phyloP scores from a whole-genome alignment of 2,329 filamentous ascomycete species.

The Colletotrichum sp. region DNA sequence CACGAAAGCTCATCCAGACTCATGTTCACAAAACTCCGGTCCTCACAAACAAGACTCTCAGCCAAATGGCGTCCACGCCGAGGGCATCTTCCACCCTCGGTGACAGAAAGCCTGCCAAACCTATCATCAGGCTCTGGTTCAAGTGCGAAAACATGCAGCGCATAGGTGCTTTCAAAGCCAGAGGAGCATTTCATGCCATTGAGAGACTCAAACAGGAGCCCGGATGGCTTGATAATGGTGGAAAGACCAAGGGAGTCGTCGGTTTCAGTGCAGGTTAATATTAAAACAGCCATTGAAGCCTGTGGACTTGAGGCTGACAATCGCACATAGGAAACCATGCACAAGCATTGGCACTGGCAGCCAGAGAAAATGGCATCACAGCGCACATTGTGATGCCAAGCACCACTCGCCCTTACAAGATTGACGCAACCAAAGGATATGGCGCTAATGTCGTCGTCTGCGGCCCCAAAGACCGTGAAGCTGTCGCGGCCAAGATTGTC shows the following conservation, averaged over 20 bases:
- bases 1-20: slow-evolving; percentile 74
- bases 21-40: slow-evolving; percentile 86
- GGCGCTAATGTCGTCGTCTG: slow-evolving; percentile 81
- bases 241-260: slow-evolving; percentile 73
- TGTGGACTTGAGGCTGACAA: neutral
- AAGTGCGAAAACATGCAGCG: slow-evolving; percentile 95
- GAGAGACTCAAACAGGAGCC: slow-evolving; percentile 68
- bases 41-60: slow-evolving; percentile 78
- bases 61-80: slow-evolving; percentile 76
- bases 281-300: neutral
- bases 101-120: slow-evolving; percentile 61
- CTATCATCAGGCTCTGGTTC: slow-evolving; percentile 80
- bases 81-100: slow-evolving; percentile 57
- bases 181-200: slow-evolving; percentile 89
- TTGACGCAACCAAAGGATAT: slow-evolving; percentile 80
- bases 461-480: slow-evolving; percentile 84
- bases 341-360: slow-evolving; percentile 87
- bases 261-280: slow-evolving; percentile 84
- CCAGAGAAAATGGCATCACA: slow-evolving; percentile 73
- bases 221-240: slow-evolving; percentile 64
- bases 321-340: slow-evolving; percentile 80
- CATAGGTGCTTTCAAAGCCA: slow-evolving; percentile 89
- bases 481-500: slow-evolving; percentile 71
- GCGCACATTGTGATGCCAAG: slow-evolving; percentile 91
- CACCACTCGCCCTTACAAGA: slow-evolving; percentile 84